Base-by-base conservation (phyloP, 345 rosid genomes). In the Hypericum androsaemum region DNA sequence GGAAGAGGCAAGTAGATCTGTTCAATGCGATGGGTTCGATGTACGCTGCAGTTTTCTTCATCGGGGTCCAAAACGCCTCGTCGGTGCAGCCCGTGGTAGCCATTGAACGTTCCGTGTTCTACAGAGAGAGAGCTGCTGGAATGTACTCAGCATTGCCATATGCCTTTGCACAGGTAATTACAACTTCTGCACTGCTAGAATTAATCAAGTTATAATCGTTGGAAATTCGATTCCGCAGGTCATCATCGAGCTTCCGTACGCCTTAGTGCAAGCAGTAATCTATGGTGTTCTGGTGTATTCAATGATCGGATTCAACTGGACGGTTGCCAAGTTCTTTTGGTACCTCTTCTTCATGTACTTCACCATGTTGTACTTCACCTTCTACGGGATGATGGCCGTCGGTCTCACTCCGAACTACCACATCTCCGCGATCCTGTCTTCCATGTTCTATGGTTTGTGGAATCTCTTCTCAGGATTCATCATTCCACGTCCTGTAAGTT, bases 241-340 rank as follows among this genome's bases (percentile, higher is more conserved):
- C 58, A 36, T 59, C 7, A 66, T 79, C 6, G 81, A 79, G 64
- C 69, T 76, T 49, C 81, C 84, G n/a, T 79, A 79, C 53, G 62
- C 65, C 4, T 5, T 69, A 7, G 59, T 64, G 51, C 81, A 76
- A 49, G 70, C 64, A 50, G 49, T 50, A n/a, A 37, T 71, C 12
- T 74, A 61, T 50, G 51, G 64, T 41, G 28, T 22, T 40, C 42
- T 74, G 7, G 68, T 60, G 9, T 79, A 71, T 14, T 56, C 62
- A 47, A 76, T 76, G 79, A 71, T 73, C 16, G 84, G 81, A 54
- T 79, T 61, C n/a, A 66, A 79, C 68, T 73, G 79, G 77, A 71
- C 71, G 0, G 70, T 66, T 12, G 13, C 67, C 15, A 73, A 71
- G 37, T 68, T 69, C 64, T 55, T 73, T 12, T 36, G 67, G 7